phyloP scores from a whole-genome alignment of 768 basidiomycete genomes.

The Tylopilus rubrobrunneus region DNA sequence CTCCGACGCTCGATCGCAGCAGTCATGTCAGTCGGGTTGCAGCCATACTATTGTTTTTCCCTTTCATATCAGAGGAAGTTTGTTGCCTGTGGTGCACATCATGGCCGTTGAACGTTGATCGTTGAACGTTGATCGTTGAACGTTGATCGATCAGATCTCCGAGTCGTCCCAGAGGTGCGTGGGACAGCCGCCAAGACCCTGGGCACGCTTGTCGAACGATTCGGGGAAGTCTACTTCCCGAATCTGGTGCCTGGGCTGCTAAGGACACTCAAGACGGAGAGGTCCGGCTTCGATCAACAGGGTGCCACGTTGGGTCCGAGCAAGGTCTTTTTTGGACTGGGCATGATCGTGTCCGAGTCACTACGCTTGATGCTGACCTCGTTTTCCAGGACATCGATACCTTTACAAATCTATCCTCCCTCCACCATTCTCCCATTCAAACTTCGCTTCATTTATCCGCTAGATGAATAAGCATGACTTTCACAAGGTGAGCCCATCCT shows the following conservation, averaged over 20 bases:
- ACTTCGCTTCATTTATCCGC: constrained; percentile 88
- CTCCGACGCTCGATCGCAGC: constrained; percentile 64
- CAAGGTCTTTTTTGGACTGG: constrained; percentile 91
- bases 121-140: too few relatives aligned
- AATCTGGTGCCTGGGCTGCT: constrained; percentile 87
- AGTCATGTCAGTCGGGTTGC: constrained; percentile 84
- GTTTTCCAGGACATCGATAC: constrained; percentile 80
- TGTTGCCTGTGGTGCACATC: constrained; percentile 86
- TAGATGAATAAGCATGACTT: constrained; percentile 97
- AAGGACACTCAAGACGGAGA: constrained; percentile 85
- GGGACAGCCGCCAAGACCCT: constrained; percentile 96
- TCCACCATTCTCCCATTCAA: constrained; percentile 91
- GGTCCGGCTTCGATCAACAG: constrained; percentile 94
- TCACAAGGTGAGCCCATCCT: constrained; percentile 61
- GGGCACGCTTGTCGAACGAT: constrained; percentile 92
- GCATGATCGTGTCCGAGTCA: too few relatives aligned
- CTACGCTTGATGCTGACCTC: constrained; percentile 9
- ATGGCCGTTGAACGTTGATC: constrained; percentile 75
- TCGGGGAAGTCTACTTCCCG: constrained; percentile 94
- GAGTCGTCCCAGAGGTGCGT: constrained; percentile 94
- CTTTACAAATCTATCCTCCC: constrained; percentile 91
- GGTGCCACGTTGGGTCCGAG: constrained; percentile 97
- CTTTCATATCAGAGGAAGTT: constrained; percentile 30
- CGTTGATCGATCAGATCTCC: too few relatives aligned
- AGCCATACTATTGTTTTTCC: constrained; percentile 55